Conservation (phyloP, 768 basidiomycete species). For the Hericium erinaceus region DNA sequence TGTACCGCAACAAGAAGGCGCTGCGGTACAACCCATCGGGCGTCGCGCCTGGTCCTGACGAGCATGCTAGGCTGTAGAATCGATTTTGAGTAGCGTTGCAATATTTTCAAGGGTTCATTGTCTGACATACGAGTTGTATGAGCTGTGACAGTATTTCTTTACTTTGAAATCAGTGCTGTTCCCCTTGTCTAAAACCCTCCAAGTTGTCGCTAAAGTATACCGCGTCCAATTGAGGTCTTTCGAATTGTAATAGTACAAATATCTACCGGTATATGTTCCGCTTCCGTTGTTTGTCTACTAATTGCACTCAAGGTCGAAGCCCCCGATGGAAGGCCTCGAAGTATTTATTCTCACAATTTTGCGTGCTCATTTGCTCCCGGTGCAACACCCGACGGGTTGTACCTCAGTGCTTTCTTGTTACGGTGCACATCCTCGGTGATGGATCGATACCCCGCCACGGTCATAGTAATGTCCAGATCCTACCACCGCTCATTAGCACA, state of each 20-base stretch:
- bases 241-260: too few species aligned
- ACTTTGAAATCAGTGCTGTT: too few species aligned
- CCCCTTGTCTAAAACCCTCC: too few species aligned
- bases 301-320: too few species aligned
- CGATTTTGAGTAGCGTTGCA: not conserved
- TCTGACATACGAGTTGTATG: too few species aligned
- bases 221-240: too few species aligned
- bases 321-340: too few species aligned
- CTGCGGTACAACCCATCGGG: constrained; percentile 27
- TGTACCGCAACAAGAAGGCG: constrained; percentile 23
- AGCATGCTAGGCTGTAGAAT: constrained; percentile 25
- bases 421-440: constrained; percentile 24
- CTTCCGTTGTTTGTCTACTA: too few species aligned
- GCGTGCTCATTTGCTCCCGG: constrained; percentile 24
- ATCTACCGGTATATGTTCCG: too few species aligned
- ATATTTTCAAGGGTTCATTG: too few species aligned
- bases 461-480: constrained; percentile 36
- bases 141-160: too few species aligned
- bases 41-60: constrained; percentile 19
- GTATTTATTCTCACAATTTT: constrained; percentile 16
- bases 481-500: not conserved
- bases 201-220: too few species aligned
- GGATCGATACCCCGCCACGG: constrained; percentile 31
- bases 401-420: constrained; percentile 25
- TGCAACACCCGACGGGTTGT: constrained; percentile 24